Evolutionary conservation across 164 flowering plant species (phyloP).

Genomic region (Magnolia sinica): DNA sequence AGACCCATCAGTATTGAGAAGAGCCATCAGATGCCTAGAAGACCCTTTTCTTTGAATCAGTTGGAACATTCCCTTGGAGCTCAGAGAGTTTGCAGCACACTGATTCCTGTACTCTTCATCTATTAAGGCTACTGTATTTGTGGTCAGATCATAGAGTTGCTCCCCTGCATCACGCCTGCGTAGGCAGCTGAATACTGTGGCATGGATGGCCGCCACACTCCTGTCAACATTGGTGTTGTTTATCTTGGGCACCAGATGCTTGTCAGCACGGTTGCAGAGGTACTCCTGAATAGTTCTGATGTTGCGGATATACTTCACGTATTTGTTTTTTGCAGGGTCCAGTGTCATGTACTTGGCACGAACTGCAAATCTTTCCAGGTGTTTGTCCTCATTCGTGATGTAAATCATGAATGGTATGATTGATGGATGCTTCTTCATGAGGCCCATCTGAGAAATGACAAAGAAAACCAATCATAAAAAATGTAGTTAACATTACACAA

Average conservation of each 20-base stretch:
- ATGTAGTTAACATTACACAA: background rate
- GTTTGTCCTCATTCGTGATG: slow-evolving; percentile 80
- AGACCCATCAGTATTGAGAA: slow-evolving; percentile 77
- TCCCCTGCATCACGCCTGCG: slow-evolving; percentile 81
- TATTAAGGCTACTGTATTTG: slow-evolving; percentile 61
- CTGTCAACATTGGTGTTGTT: slow-evolving; percentile 88
- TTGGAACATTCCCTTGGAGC: slow-evolving; percentile 86
- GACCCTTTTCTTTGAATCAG: slow-evolving; percentile 86
- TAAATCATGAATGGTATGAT: slow-evolving; percentile 88
- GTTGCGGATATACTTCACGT: slow-evolving; percentile 82
- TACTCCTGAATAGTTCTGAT: slow-evolving; percentile 88
- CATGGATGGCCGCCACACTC: slow-evolving; percentile 92
- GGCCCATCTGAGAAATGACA: slow-evolving; percentile 55
- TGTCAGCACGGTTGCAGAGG: slow-evolving; percentile 80
- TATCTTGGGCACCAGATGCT: slow-evolving; percentile 85
- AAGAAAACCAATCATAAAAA: background rate
- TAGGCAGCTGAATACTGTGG: slow-evolving; percentile 84
- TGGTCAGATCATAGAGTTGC: slow-evolving; percentile 61
- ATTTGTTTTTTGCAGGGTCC: slow-evolving; percentile 87
- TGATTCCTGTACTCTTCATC: slow-evolving; percentile 82
- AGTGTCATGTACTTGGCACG: slow-evolving; percentile 93
- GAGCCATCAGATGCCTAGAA: slow-evolving; percentile 78
- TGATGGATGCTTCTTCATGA: slow-evolving; percentile 92
- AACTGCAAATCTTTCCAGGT: slow-evolving; percentile 85
- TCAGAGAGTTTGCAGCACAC: slow-evolving; percentile 70